phyloP scores from a whole-genome alignment of 805 yeast genomes.

The Jamesozyma gamospora region DNA sequence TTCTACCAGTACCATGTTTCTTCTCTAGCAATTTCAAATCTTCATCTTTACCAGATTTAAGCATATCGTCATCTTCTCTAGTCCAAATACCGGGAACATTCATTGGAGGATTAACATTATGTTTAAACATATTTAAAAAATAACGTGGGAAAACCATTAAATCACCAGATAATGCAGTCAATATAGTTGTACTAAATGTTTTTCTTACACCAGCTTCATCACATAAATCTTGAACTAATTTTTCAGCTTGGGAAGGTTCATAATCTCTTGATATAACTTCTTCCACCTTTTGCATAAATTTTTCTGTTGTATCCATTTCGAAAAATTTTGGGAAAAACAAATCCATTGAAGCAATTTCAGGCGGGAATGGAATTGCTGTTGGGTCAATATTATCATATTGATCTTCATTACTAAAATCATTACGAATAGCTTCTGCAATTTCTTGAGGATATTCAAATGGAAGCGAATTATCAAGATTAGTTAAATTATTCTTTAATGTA shows the following conservation, averaged over 20 bases:
- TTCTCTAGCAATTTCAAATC: constrained; percentile 27
- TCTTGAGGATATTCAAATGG: constrained; percentile 29
- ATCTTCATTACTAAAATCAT: constrained; percentile 25
- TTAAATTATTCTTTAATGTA: constrained; percentile 21
- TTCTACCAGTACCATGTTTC: constrained; percentile 34
- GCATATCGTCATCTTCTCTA: constrained; percentile 33
- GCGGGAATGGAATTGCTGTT: constrained; percentile 27
- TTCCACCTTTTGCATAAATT: constrained; percentile 29
- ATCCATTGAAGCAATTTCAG: constrained; percentile 24
- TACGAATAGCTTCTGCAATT: constrained; percentile 28
- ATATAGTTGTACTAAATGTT: constrained; percentile 34
- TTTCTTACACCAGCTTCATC: constrained; percentile 35
- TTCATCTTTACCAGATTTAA: constrained; percentile 28
- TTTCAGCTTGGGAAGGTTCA: constrained; percentile 35
- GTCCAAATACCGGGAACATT: constrained; percentile 40
- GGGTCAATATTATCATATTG: constrained; percentile 23
- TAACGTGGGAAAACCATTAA: constrained; percentile 34
- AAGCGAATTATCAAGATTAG: constrained; percentile 16
- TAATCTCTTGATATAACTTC: constrained; percentile 35
- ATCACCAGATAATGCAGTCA: constrained; percentile 38
- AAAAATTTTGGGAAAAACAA: constrained; percentile 28
- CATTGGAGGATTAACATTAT: constrained; percentile 35
- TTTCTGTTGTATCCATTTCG: constrained; percentile 19
- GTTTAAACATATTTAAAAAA: constrained; percentile 32
- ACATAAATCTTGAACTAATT: constrained; percentile 32